phyloP scores from a whole-genome alignment of 352 stramenopile genomes.

The Phytophthora multivora region DNA sequence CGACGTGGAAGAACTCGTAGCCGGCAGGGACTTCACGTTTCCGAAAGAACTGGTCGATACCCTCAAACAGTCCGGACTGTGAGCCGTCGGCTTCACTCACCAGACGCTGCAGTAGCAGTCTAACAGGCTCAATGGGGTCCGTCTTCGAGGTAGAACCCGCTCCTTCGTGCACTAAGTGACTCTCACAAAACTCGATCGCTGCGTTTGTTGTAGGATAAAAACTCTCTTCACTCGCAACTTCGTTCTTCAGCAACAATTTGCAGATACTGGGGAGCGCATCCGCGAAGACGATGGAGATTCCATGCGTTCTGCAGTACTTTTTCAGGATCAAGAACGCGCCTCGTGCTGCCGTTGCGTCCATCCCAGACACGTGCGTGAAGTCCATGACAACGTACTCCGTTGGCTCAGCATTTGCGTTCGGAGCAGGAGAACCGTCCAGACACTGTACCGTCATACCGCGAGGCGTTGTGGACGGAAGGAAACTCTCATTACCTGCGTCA shows the following conservation, averaged over 20 bases:
- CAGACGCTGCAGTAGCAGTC: constrained; percentile 58
- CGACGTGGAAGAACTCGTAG: constrained; percentile 63
- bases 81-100: constrained; percentile 58
- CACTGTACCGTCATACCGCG: constrained; percentile 54
- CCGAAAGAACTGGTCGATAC: constrained; percentile 55
- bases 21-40: constrained; percentile 42
- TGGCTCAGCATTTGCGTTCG: constrained; percentile 36
- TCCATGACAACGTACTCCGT: constrained; percentile 85
- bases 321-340: constrained; percentile 76
- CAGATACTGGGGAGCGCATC: constrained; percentile 55
- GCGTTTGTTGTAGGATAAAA: constrained; percentile 61
- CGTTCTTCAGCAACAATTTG: constrained; percentile 61
- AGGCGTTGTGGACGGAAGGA: constrained; percentile 33
- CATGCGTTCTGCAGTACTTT: constrained; percentile 63
- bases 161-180: constrained; percentile 23
- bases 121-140: constrained; percentile 44
- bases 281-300: constrained; percentile 61
- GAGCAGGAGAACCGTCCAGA: constrained; percentile 54
- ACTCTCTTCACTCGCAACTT: constrained; percentile 47
- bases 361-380: constrained; percentile 79
- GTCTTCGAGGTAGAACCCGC: constrained; percentile 4
- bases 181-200: constrained; percentile 69
- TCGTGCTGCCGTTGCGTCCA: constrained; percentile 80
- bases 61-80: constrained; percentile 36
- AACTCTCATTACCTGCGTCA: constrained; percentile 1